Evolutionary conservation across 495 filamentous ascomycete species (phyloP).

Genomic region (Daldinia vernicosa): DNA sequence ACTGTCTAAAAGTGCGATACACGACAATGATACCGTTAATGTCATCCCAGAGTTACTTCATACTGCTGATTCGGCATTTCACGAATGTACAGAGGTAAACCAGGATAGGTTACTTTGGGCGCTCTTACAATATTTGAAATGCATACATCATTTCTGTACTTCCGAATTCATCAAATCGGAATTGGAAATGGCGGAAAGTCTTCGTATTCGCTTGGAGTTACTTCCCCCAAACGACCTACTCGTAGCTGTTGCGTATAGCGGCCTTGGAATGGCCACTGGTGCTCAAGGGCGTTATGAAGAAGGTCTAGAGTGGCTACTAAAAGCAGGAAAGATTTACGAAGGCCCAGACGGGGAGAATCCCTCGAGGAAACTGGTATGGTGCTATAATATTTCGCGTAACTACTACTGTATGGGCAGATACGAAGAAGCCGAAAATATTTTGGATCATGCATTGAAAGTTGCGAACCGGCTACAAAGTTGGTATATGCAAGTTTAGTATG

Average conservation of each 20-base stretch:
- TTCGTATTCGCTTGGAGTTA: constrained; percentile 15
- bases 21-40: constrained; percentile 26
- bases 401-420: constrained; percentile 27
- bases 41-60: constrained; percentile 4
- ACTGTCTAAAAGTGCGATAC: constrained; percentile 7
- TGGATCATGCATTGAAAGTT: constrained; percentile 1
- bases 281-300: constrained; percentile 23
- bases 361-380: constrained; percentile 17
- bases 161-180: constrained; percentile 15
- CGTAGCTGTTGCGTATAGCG: constrained; percentile 16
- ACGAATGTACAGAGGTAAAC: constrained; percentile 1
- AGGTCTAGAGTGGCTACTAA: constrained; percentile 15
- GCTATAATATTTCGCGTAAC: constrained; percentile 23
- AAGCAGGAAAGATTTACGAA: constrained; percentile 20
- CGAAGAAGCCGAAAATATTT: constrained; percentile 2
- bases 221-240: constrained; percentile 15
- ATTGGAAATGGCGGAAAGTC: constrained; percentile 22
- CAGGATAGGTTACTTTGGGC: constrained; percentile 14
- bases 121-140: constrained; percentile 14
- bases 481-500: constrained; percentile 34
- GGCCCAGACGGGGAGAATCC: constrained; percentile 8
- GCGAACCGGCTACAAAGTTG: constrained; percentile 21
- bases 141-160: constrained; percentile 23
- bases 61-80: constrained; percentile 19
- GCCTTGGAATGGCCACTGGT: constrained; percentile 14